Evolutionary conservation across 176 grass and related monocot genomes (phyloP).

Genomic region (Olyra latifolia): DNA sequence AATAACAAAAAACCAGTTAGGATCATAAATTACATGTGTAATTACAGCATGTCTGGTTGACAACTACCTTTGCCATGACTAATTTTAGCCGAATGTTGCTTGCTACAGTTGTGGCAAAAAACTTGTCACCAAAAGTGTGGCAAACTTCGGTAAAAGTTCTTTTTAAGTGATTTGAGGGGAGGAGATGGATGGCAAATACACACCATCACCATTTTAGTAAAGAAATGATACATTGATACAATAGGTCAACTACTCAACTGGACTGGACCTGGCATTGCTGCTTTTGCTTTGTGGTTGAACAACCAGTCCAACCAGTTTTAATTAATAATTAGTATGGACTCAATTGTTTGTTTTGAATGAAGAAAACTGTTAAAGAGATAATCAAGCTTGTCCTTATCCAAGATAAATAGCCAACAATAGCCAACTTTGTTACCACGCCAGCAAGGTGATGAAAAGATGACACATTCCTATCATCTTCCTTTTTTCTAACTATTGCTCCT

Average conservation of each 20-base stretch:
- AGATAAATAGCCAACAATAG: background rate
- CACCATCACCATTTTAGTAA: background rate
- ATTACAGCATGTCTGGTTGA: background rate
- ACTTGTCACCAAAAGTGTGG: too few species aligned
- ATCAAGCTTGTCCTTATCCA: background rate
- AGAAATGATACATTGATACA: background rate
- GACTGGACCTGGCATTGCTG: background rate
- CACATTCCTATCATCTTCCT: background rate
- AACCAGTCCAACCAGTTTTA: background rate
- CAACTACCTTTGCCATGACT: too few species aligned
- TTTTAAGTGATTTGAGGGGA: background rate
- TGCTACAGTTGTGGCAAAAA: too few species aligned
- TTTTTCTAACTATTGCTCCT: background rate
- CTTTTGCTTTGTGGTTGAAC: background rate
- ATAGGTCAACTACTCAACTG: background rate
- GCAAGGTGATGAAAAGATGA: background rate
- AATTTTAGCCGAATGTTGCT: too few species aligned
- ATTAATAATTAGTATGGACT: background rate
- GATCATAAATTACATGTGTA: background rate
- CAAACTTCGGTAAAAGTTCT: background rate
- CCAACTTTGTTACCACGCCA: background rate
- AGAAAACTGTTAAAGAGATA: background rate
- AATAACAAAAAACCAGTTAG: background rate
- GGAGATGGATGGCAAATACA: background rate
- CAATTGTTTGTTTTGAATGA: background rate